phyloP scores from a whole-genome alignment of 345 rosid species.

The Eutrema heterophyllum region DNA sequence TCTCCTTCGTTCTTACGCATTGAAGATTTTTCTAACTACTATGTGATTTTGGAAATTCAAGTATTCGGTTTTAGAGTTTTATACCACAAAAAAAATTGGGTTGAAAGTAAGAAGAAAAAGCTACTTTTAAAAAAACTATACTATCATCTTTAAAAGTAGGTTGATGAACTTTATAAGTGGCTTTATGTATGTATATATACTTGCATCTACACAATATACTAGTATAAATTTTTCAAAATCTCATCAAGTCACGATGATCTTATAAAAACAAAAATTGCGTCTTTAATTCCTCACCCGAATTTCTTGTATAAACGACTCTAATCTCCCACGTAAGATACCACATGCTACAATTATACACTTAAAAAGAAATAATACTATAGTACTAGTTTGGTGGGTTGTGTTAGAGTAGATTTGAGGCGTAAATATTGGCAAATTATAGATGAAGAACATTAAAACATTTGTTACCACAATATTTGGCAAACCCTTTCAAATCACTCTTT shows the following conservation, averaged over 20 bases:
- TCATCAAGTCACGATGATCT: background rate
- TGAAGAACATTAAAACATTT: no score
- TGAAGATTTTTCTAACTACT: background rate
- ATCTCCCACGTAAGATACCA: background rate
- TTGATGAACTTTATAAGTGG: background rate
- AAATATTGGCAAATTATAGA: no score
- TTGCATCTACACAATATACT: background rate
- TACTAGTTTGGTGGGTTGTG: no score
- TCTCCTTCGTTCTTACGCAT: background rate
- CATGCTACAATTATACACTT: background rate
- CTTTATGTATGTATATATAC: background rate
- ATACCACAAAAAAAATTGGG: background rate
- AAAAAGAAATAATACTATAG: no score
- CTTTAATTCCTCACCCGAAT: background rate
- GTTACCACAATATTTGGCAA: no score
- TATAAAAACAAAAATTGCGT: background rate
- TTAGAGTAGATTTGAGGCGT: no score
- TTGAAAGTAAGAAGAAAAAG: conserved; percentile 6
- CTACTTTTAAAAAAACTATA: no score
- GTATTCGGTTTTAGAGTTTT: background rate
- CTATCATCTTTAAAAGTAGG: background rate
- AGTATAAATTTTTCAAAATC: background rate
- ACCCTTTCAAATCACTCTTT: no score
- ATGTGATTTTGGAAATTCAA: background rate
- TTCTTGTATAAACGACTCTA: background rate